Conservation (phyloP, 176 grass and related monocot genomes). For the Hordeum marinum region DNA sequence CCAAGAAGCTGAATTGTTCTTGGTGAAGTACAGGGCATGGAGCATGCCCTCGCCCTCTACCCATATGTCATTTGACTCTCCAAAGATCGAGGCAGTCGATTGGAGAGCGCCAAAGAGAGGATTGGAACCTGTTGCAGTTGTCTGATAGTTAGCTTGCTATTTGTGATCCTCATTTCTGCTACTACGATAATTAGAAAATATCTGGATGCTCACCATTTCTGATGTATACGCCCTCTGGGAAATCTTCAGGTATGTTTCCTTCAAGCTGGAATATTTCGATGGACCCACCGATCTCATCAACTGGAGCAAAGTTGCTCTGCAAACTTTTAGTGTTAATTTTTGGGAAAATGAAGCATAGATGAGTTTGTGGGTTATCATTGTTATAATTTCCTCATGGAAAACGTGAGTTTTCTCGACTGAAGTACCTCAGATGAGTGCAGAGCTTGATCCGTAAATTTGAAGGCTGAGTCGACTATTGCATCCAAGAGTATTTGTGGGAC, state of each 20-base stretch:
- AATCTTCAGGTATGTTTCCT: conserved; percentile 39
- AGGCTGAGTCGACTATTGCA: conserved; percentile 29
- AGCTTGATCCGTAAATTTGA: conserved; percentile 22
- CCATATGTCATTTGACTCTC: conserved; percentile 33
- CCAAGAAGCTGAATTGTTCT: neutral
- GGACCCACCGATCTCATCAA: conserved; percentile 31
- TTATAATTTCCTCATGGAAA: neutral
- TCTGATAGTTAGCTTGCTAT: neutral
- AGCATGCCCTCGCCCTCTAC: conserved; percentile 57
- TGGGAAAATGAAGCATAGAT: no score
- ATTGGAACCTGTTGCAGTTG: conserved; percentile 28
- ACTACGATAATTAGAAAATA: neutral
- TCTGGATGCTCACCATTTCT: conserved; percentile 31
- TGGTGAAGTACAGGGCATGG: conserved; percentile 40
- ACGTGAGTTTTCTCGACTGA: neutral
- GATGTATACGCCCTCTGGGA: conserved; percentile 49
- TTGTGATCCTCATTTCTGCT: neutral
- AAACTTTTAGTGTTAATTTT: neutral
- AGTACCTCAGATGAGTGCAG: conserved; percentile 35
- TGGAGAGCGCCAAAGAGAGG: conserved; percentile 35
- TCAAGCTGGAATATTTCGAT: conserved; percentile 23
- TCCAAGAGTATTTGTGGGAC: conserved; percentile 17
- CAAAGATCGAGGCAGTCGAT: conserved; percentile 20
- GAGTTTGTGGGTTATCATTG: neutral
- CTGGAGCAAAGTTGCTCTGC: conserved; percentile 59